Evolutionary conservation across 345 rosid genomes (phyloP).

Genomic region (Acer campestre): DNA sequence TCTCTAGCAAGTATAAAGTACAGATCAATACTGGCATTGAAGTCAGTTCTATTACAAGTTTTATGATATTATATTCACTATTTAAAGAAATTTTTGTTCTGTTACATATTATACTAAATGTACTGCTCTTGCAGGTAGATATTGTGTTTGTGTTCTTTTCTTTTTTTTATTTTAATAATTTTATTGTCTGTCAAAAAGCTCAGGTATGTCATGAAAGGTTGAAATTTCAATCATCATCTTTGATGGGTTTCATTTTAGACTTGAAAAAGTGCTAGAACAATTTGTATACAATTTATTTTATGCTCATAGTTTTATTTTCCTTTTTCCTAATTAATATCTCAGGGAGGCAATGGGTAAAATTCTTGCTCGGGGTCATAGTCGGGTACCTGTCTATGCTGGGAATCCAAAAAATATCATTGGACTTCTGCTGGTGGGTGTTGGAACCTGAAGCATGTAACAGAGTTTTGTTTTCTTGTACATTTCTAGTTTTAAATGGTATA

Average conservation of each 20-base stretch:
- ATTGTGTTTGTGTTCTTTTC: neutral
- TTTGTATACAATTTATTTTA: neutral
- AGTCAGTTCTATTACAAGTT: neutral
- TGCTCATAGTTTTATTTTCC: constrained; percentile 5
- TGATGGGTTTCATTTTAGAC: neutral
- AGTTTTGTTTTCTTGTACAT: neutral
- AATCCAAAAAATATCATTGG: constrained; percentile 88
- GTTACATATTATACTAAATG: neutral
- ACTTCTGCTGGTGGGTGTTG: constrained; percentile 75
- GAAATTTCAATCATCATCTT: constrained; percentile 5
- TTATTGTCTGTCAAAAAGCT: neutral
- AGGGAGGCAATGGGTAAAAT: constrained; percentile 96
- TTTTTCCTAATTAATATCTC: constrained; percentile 19
- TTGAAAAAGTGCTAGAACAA: neutral
- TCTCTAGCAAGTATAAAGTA: neutral
- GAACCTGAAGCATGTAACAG: constrained; percentile 12
- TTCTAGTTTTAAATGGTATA: neutral
- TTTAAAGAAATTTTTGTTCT: neutral
- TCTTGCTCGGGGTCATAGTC: constrained; percentile 95
- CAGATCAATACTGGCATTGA: neutral
- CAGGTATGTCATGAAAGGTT: neutral
- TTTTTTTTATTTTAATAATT: neutral
- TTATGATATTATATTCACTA: neutral
- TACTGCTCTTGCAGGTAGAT: neutral
- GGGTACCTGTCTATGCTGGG: constrained; percentile 90